A percentile compares a stretch with the other conserved stretches of the same genome.
These are phyloP conservation scores for Colletotrichum incanum DNA, from an alignment of 2,329 filamentous ascomycete species.

Conservation along the genomic window DNA sequence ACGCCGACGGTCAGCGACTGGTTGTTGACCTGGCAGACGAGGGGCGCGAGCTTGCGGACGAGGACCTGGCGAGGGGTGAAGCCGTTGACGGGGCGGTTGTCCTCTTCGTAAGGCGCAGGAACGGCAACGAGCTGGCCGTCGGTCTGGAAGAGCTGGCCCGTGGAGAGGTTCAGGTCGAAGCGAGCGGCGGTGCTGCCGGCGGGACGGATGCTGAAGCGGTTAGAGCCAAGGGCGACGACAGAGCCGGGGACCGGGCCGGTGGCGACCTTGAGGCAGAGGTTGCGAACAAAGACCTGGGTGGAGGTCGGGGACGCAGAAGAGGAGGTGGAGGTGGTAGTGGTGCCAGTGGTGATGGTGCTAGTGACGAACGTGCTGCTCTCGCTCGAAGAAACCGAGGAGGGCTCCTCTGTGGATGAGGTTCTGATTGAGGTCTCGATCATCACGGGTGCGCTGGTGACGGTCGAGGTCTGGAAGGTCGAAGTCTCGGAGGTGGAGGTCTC, in stretches of 20 bases:
- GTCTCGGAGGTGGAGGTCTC: not conserved
- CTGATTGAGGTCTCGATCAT: not conserved
- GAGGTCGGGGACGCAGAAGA: constrained; percentile 19
- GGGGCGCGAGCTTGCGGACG: constrained; percentile 30
- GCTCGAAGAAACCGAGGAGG: not conserved
- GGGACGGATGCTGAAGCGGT: constrained; percentile 28
- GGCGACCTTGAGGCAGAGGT: constrained; percentile 37
- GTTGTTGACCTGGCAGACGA: constrained; percentile 18
- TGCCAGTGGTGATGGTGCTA: not conserved
- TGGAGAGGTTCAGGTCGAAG: constrained; percentile 39
- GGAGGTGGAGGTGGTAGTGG: not conserved
- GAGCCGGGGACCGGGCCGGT: not conserved
- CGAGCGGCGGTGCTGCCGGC: not conserved
- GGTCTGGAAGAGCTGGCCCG: constrained; percentile 31
- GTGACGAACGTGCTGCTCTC: constrained; percentile 1
- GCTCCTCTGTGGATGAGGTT: not conserved
- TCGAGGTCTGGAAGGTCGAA: not conserved
- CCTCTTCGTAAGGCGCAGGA: constrained; percentile 18
- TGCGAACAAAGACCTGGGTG: constrained; percentile 16
- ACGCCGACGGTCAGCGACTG: constrained; percentile 20
- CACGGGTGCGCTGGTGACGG: not conserved
- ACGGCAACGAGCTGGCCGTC: constrained; percentile 23
- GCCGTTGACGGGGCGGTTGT: constrained; percentile 30
- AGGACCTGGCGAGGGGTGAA: constrained; percentile 31
- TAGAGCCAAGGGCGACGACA: constrained; percentile 17